Evolutionary conservation across 106 monocot genomes (phyloP).

Genomic region (Allium sativum): DNA sequence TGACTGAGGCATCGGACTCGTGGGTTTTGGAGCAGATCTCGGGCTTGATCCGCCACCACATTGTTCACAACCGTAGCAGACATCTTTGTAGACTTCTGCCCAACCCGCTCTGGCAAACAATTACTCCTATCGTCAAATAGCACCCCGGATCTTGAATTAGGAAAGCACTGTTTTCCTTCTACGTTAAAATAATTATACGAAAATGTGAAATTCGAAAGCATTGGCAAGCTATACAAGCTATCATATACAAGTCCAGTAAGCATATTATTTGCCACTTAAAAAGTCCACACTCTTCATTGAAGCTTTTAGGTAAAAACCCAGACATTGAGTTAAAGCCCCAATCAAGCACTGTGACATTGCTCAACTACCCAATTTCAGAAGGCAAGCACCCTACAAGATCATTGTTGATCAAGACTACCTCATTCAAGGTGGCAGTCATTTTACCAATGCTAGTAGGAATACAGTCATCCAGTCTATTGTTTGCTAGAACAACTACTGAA

Average conservation of each 20-base stretch:
- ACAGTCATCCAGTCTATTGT: slow-evolving; percentile 12
- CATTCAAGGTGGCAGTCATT: slow-evolving; percentile 5
- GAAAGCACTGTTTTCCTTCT: slow-evolving; percentile 11
- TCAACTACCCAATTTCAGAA: slow-evolving; percentile 5
- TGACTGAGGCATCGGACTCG: neutral
- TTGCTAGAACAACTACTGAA: slow-evolving; percentile 16
- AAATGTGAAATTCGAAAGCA: slow-evolving; percentile 7
- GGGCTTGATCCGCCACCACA: neutral
- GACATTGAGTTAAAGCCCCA: slow-evolving; percentile 1
- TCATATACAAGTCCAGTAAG: slow-evolving; percentile 5
- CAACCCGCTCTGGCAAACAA: slow-evolving; percentile 2
- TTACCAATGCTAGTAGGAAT: slow-evolving; percentile 11
- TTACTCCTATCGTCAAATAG: slow-evolving; percentile 5
- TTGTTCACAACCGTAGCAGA: slow-evolving; percentile 5
- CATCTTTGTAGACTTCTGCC: slow-evolving; percentile 9
- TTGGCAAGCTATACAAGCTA: slow-evolving; percentile 1
- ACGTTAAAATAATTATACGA: slow-evolving; percentile 12
- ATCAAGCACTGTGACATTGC: slow-evolving; percentile 6
- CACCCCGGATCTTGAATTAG: neutral
- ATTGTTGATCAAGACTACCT: slow-evolving; percentile 15
- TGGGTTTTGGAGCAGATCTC: neutral
- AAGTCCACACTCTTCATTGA: slow-evolving; percentile 1
- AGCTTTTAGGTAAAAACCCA: neutral
- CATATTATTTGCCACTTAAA: slow-evolving; percentile 2
- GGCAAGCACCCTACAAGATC: slow-evolving; percentile 15